Percentiles rank a stretch among this genome's conserved stretches.
Conservation (phyloP, 2,329 filamentous ascomycete genomes). For the Nakataea oryzae region DNA sequence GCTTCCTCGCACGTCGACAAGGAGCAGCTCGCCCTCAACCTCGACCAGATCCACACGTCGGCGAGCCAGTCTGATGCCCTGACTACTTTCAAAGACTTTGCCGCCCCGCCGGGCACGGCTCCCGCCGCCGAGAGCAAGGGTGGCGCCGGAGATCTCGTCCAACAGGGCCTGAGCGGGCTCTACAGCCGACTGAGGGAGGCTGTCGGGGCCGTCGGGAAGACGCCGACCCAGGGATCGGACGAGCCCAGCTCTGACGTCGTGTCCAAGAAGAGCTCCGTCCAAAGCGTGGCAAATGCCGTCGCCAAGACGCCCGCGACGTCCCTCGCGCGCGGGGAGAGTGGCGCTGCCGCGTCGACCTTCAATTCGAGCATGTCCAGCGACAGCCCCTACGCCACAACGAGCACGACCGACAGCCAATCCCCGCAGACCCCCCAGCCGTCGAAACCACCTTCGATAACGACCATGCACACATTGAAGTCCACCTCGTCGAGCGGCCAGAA, state of each 20-base stretch:
- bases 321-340: slow-evolving; percentile 16
- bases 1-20: slow-evolving; percentile 49
- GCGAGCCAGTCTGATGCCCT: slow-evolving; percentile 78
- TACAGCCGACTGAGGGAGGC: slow-evolving; percentile 79
- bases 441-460: slow-evolving; percentile 38
- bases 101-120: slow-evolving; percentile 52
- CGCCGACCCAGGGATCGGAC: slow-evolving; percentile 18
- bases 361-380: slow-evolving; percentile 22
- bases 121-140: slow-evolving; percentile 56
- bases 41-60: slow-evolving; percentile 80
- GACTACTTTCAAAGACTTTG: slow-evolving; percentile 92
- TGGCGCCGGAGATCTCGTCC: slow-evolving; percentile 62
- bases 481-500: slow-evolving; percentile 25
- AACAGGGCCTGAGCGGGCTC: slow-evolving; percentile 78
- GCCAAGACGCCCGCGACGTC: slow-evolving; percentile 20
- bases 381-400: slow-evolving; percentile 21
- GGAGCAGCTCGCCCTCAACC: slow-evolving; percentile 63
- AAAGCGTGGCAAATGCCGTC: slow-evolving; percentile 12
- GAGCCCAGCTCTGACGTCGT: slow-evolving; percentile 29
- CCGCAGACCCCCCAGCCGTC: slow-evolving; percentile 27
- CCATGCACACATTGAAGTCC: slow-evolving; percentile 33
- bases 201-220: slow-evolving; percentile 55
- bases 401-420: slow-evolving; percentile 29
- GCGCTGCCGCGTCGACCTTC: slow-evolving; percentile 20
- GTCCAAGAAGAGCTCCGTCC: slow-evolving; percentile 30